phyloP scores from a whole-genome alignment of 805 yeast genomes.

The Saccharomycopsis sp. region DNA sequence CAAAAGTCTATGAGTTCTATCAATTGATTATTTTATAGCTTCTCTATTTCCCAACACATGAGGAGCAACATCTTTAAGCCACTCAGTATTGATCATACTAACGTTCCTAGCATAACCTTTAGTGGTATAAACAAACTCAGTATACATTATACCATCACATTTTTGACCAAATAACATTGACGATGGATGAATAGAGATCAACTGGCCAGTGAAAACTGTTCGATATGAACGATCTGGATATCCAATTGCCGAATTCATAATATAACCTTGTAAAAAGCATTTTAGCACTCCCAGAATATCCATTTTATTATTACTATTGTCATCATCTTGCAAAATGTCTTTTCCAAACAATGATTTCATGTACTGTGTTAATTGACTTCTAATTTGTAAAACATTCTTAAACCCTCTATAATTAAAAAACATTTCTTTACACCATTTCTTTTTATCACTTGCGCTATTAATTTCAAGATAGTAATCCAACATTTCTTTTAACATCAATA shows the following conservation, averaged over 20 bases:
- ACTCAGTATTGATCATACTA: constrained; percentile 69
- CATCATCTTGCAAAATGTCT: constrained; percentile 2
- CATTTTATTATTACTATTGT: constrained; percentile 24
- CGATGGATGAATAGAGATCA: constrained; percentile 85
- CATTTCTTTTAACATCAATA: constrained; percentile 73
- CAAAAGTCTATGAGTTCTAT: too few relatives aligned
- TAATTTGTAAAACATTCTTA: constrained; percentile 65
- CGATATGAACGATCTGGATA: constrained; percentile 91
- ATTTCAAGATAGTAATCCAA: constrained; percentile 48
- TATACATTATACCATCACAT: constrained; percentile 85
- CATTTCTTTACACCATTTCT: constrained; percentile 77
- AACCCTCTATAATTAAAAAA: constrained; percentile 75
- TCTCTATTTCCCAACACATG: constrained; percentile 43
- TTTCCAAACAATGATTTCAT: constrained; percentile 42
- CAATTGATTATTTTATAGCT: too few relatives aligned
- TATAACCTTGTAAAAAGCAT: constrained; percentile 75
- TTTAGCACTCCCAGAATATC: constrained; percentile 59
- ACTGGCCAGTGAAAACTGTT: constrained; percentile 77
- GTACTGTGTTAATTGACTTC: constrained; percentile 68
- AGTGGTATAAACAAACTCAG: constrained; percentile 88
- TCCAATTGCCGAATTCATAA: constrained; percentile 88
- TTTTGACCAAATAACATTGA: constrained; percentile 77
- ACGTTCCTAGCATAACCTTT: constrained; percentile 90
- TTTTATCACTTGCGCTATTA: constrained; percentile 46
- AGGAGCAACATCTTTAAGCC: constrained; percentile 82